Evolutionary conservation across 768 basidiomycete species (phyloP), one percentile per base, ranked within the genome.

Genomic region (Heimioporus sp.): DNA sequence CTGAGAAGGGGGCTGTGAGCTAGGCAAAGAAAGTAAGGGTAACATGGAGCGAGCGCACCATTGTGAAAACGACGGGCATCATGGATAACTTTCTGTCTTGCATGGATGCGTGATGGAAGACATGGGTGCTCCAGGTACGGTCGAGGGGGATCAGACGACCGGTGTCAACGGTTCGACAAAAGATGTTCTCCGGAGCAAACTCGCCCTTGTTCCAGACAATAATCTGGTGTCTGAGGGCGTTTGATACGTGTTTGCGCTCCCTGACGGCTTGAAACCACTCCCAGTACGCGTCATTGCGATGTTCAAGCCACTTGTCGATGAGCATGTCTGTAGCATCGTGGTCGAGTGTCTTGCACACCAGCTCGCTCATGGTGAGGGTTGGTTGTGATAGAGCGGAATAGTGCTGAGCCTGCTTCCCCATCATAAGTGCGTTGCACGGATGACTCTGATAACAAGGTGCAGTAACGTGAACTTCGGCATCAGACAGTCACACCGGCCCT

Each of bases 251-350:
- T 59, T 79, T 83, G 48, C 85, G 77, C 61, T 87, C 85, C 46
- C 87, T 76, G 11, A 87, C 79, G 51, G 80, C 81, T 55, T 76
- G 76, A 59, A 90, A 90, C 87, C 87, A 90, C 48, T 87, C 85
- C 67, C 81, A 80, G 65, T 89, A 89, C 42, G 82, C 78, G 72
- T 87, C 85, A 55, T 86, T 82, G 61, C 81, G 80, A 63, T 88
- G 85, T 64, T 89, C 86, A 41, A 90, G 83, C 87, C 87, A 90
- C 66, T 84, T 86, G 76, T 90, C 86, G 71, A 90, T 89, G 59
- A 90, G 82, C 72, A 82, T 76, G 72, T 87, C 85, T 1, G 87
- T 87, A 16, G 83, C 78, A 58, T 87, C 83, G 72, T 87, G 82
- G 70, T 86, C 85, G 51, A 90, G 77, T 6, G 85, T 87, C 38